Evolutionary conservation across 2,329 filamentous ascomycete species (phyloP), one percentile per base, ranked within the genome.

Genomic region (Xylariaceae sp.): DNA sequence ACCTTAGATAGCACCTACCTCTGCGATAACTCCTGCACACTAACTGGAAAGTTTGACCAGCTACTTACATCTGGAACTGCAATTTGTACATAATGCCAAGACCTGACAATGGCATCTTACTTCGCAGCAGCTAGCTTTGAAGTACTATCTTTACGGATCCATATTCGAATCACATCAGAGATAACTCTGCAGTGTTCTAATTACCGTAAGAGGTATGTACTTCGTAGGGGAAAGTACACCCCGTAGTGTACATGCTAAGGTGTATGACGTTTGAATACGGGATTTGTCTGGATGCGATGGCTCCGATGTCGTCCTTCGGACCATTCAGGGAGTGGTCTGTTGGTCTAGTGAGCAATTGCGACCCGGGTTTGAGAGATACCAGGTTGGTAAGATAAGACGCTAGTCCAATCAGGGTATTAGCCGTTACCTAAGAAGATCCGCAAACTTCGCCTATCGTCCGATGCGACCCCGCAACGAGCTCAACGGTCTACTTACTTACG

Each of bases 251-350:
- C 7, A 29, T 39, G 11, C n/a, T 4, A 43, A 29, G 7, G 45
- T 52, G 51, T 53, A 54, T 52, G 49, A 59, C 54, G 51, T 56
- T 47, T 40, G 19, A 12, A 5, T 41, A 27, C 50, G 53, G 51
- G 26, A 48, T 54, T 48, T 40, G 47, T 51, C 50, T 44, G 52
- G 55, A 57, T 53, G 56, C 46, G 58, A 59, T 40, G 56, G 56
- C 58, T 60, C 58, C 58, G 58, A 60, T 60, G 58, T 60, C 58
- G 58, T 60, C 45, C 43, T 50, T 53, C 49, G 30, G 50, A 42
- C 8, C 7, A 43, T 19, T 41, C 12, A 19, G 39, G 39, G n/a
- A 12, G 19, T 19, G 19, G 19, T 19, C 19, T 19, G 19, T 19
- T 19, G 19, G 19, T 19, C 19, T 19, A 19, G 19, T 19, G 19